Base-by-base conservation (phyloP, 192 early-diverging fungal genomes). In the Neocallimastix lanati region DNA sequence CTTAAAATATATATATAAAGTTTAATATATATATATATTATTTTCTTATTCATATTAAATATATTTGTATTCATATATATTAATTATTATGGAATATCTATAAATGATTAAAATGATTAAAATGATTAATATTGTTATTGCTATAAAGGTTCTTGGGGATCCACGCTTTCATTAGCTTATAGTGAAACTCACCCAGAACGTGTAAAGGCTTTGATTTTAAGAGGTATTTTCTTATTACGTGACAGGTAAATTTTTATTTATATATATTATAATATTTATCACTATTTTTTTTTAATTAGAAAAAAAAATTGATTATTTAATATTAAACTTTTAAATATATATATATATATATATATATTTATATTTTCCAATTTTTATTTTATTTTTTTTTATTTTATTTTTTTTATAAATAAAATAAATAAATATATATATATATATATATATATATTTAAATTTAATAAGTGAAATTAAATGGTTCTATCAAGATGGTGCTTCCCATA, bases 401-500 rank as follows among this genome's bases (percentile, higher is more conserved):
- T 6, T 33, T 33, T 33, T n/a, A n/a, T n/a, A n/a, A n/a, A n/a
- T n/a, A n/a, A n/a, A n/a, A n/a, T n/a, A n/a, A n/a, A n/a, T n/a
- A n/a, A n/a, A 33, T 33, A 6, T 33, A 33, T 33, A 6, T 33
- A 33, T 33, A 6, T 33, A 33, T 33, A 6, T 33, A 33, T 33
- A 6, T 33, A 33, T 33, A 6, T 33, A 33, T 33, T 33, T 33
- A 3, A 21, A 50, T 50, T 21, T 81, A 12, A 76, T 86, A 76
- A 82, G 82, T 18, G 91, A 92, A 81, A 82, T 92, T 35, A 78
- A 84, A 28, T 92, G 88, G 88, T 90, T 91, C 80, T 92, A 92
- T 80, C 89, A 92, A 80, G 88, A 88, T 30, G 92, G 92, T 78
- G 90, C 92, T 12, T 81, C 79, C 50, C 84, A 90, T 81, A 80